Conservation (phyloP, 2,329 filamentous ascomycete genomes). For the Amesomyces nigricolor region DNA sequence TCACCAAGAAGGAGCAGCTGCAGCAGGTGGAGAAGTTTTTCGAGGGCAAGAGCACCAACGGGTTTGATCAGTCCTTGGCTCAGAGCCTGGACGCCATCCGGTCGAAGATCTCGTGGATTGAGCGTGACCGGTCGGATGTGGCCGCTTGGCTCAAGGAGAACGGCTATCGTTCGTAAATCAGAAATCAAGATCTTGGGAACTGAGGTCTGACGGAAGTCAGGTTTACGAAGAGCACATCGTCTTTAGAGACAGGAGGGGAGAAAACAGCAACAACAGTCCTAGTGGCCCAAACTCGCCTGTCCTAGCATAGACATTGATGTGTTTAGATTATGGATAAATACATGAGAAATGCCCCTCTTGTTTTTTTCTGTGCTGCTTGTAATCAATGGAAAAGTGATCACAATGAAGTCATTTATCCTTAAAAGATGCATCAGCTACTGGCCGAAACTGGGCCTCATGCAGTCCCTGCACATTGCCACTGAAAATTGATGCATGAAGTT, state of each 20-base stretch:
- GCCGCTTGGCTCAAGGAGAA: constrained; percentile 34
- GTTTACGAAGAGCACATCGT: constrained; percentile 1
- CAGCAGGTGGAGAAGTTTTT: constrained; percentile 78
- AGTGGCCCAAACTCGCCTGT: no score
- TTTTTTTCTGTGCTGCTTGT: no score
- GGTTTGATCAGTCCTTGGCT: constrained; percentile 82
- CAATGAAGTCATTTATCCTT: no score
- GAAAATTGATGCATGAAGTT: not conserved
- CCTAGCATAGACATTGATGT: no score
- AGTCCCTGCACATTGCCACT: not conserved
- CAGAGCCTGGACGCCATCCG: constrained; percentile 81
- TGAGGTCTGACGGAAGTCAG: constrained; percentile 18
- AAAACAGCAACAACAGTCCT: not conserved
- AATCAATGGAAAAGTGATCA: no score
- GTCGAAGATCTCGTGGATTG: constrained; percentile 77
- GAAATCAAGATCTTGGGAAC: not conserved
- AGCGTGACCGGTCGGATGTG: constrained; percentile 72
- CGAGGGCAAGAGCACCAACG: constrained; percentile 68
- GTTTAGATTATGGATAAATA: no score
- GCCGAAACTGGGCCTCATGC: not conserved
- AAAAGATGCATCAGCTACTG: no score
- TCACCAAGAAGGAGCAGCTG: constrained; percentile 71
- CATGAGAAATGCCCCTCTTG: no score
- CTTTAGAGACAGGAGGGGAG: constrained; percentile 11
- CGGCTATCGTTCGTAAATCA: constrained; percentile 28